A percentile compares a stretch with the other conserved stretches of the same genome.
These are phyloP conservation scores for Chlorella sorokiniana DNA, from an alignment of 139 green algal species.

Conservation along the genomic window DNA sequence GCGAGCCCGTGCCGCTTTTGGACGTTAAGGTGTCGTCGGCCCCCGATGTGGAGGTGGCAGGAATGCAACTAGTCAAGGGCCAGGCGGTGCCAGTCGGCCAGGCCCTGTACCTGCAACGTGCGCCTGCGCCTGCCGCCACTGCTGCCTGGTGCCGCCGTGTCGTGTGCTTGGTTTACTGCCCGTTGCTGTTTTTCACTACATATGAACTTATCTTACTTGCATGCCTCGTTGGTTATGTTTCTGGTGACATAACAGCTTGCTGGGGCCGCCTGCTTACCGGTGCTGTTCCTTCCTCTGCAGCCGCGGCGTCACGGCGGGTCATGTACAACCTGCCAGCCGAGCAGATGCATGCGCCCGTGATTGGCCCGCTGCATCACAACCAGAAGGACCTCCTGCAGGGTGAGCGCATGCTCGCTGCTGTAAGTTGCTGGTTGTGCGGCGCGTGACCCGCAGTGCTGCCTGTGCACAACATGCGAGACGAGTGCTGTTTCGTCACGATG, in stretches of 20 bases:
- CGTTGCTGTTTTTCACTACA: not conserved
- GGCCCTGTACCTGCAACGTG: constrained; percentile 53
- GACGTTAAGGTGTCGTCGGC: constrained; percentile 4
- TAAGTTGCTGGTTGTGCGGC: not conserved
- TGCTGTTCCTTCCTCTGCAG: constrained; percentile 44
- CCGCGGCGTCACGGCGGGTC: constrained; percentile 59
- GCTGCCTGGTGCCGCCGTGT: not conserved
- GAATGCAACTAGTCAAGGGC: constrained; percentile 56
- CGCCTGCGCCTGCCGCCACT: not conserved
- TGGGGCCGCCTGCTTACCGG: too few species aligned
- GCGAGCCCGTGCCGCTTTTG: not conserved
- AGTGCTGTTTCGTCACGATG: not conserved
- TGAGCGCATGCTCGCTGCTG: not conserved
- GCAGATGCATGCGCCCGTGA: constrained; percentile 83
- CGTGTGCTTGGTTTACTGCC: not conserved
- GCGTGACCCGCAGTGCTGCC: not conserved
- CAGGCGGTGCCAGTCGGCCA: constrained; percentile 37
- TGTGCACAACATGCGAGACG: not conserved
- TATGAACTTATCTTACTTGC: not conserved
- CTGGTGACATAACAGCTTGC: not conserved
- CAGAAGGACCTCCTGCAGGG: not conserved
- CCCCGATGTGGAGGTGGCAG: constrained; percentile 64
- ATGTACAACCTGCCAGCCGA: constrained; percentile 83
- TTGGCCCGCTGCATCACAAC: constrained; percentile 61
- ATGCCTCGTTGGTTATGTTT: not conserved